Percentiles rank a stretch among this genome's conserved stretches.
phyloP scores from a whole-genome alignment of 495 filamentous ascomycete species.

The Oidiodendron maius region DNA sequence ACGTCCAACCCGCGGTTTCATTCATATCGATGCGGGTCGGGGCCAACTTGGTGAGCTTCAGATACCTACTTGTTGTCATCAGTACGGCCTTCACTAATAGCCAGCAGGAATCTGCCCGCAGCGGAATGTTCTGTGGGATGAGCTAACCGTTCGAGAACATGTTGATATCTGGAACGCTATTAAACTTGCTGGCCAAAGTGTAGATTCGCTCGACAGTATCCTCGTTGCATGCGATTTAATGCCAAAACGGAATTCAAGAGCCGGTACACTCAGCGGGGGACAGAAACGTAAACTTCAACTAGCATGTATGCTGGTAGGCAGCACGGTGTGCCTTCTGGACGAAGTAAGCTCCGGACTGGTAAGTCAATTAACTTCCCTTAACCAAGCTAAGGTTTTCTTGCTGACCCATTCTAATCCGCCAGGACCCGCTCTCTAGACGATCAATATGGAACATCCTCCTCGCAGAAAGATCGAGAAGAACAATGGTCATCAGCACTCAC shows the following conservation, averaged over 20 bases:
- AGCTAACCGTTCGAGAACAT: slow-evolving; percentile 35
- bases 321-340: slow-evolving; percentile 35
- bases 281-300: slow-evolving; percentile 39
- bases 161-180: slow-evolving; percentile 26
- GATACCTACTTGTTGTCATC: neutral
- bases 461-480: slow-evolving; percentile 22
- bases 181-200: neutral
- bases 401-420: neutral
- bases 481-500: slow-evolving; percentile 28
- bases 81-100: neutral
- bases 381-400: neutral
- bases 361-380: neutral
- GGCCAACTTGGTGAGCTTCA: neutral
- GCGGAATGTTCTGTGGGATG: slow-evolving; percentile 38
- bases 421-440: slow-evolving; percentile 32
- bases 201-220: neutral
- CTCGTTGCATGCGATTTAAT: slow-evolving; percentile 29
- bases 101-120: slow-evolving; percentile 38
- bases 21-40: neutral
- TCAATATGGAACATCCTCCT: slow-evolving; percentile 41
- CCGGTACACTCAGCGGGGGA: slow-evolving; percentile 32
- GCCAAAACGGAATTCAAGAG: slow-evolving; percentile 25
- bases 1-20: neutral
- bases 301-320: slow-evolving; percentile 35
- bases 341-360: slow-evolving; percentile 33